Evolutionary conservation across 768 basidiomycete genomes (phyloP), one percentile per base, ranked within the genome.

Genomic region (Auricularia cornea): DNA sequence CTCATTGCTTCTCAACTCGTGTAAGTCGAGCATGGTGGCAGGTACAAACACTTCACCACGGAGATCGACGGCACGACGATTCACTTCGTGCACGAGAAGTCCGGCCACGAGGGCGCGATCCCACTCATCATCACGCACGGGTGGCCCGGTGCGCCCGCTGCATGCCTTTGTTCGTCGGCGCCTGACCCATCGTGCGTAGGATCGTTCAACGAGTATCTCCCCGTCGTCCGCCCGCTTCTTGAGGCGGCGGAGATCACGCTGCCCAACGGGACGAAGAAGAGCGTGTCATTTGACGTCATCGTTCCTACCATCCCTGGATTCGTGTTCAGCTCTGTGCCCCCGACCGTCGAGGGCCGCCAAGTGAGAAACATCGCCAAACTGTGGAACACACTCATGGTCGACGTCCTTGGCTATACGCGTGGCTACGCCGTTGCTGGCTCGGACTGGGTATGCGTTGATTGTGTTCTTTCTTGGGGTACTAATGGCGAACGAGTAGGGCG

Each of bases 311-410:
- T 68, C 2, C 68, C 69, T 3, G 69, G 69, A 3, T 70, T 69
- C 62, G 64, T 60, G 20, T 69, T 68, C 59, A 68, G 67, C n/a
- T 67, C 65, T 18, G 32, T 66, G 3, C 68, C 69, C 3, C 66
- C 66, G 2, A 69, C 64, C n/a, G 60, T 69, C 14, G 44, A 48
- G 6, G 44, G 44, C 6, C 44, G 44, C 2, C 44, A 14, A 6
- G 18, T 20, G 44, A 59, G 61, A 14, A 69, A 71, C 57, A 73
- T 68, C 33, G 71, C 72, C 3, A 41, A 67, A 11, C 63, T 73
- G 56, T 71, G 66, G 61, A 69, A 73, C 59, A 68, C 63, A 3
- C 67, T 73, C 38, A 71, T 73, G 71, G 67, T 63, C 12, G 65
- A 70, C 14, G 67, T 72, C 3, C 63, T 73, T 0, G 68, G 68